Evolutionary conservation across 768 basidiomycete species (phyloP), one percentile per base, ranked within the genome.

Genomic region (Podaxis mareebaensis): DNA sequence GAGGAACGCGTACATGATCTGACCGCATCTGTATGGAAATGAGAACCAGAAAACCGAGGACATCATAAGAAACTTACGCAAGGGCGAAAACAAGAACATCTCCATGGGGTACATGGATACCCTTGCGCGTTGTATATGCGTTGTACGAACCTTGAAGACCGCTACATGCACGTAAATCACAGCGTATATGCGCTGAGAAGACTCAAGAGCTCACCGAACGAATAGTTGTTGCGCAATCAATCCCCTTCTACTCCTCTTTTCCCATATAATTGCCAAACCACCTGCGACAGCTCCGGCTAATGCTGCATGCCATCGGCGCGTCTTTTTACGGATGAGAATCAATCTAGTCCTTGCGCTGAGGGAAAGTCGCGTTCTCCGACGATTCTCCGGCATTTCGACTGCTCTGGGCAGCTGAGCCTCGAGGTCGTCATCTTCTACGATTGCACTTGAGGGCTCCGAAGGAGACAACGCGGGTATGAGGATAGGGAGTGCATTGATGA

Each of bases 131-230:
- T 1, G 93, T 86, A 68, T 87, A 89, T 7, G 86, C 83, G 69
- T 96, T 96, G 72, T 92, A 96, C 0, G 89, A 86, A 1, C 93
- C 95, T 73, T 98, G 96, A 6, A 98, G 78, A 2, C 96, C 95
- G 53, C 95, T 93, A 59, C 33, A 59, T 38, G 20, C 22, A 54
- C 38, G 28, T 44, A 4, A 60, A 57, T 20, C 7, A 58, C 42
- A 24, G 24, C 24, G 22, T 58, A 6, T 62, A 49, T 1, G 44
- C 36, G 54, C n/a, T n/a, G 10, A 13, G 42, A 2, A 10, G 28
- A 7, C 7, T 12, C 4, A 62, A 56, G 55, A 30, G 77, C 87
- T 55, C 61, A 88, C 93, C 94, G 85, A 57, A 96, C 94, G 75
- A 96, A 93, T 68, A 95, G 71, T 74, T 96, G 95, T 69, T 96